Evolutionary conservation across 1,284 basidiomycete genomes (phyloP).

Genomic region (Paramarasmius palmivorus): DNA sequence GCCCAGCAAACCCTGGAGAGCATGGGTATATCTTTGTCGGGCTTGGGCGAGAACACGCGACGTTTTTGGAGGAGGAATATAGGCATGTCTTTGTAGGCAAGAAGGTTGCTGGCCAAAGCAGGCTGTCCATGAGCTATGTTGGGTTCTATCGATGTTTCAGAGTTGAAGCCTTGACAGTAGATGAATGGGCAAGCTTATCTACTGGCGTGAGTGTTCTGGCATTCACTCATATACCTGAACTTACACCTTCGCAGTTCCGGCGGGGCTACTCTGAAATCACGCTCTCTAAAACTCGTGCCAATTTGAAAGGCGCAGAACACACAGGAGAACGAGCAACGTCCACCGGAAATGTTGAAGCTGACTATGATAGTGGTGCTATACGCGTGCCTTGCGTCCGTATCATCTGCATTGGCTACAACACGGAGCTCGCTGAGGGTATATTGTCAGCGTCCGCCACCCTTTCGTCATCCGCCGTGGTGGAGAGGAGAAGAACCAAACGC

Average conservation of each 20-base stretch:
- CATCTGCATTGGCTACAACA: conserved; percentile 43
- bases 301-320: conserved; percentile 36
- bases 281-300: conserved; percentile 28
- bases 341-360: conserved; percentile 29
- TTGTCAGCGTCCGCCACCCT: no score
- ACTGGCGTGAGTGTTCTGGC: conserved; percentile 25
- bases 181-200: conserved; percentile 41
- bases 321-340: conserved; percentile 34
- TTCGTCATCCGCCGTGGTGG: no score
- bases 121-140: conserved; percentile 30
- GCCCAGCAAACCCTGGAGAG: conserved; percentile 37
- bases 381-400: conserved; percentile 47
- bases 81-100: conserved; percentile 40
- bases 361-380: conserved; percentile 42
- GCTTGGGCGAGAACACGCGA: conserved; percentile 37
- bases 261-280: not conserved
- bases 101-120: conserved; percentile 20
- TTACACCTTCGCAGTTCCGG: no score
- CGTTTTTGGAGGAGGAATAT: conserved; percentile 32
- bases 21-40: conserved; percentile 50
- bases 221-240: not conserved
- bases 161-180: conserved; percentile 31
- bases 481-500: no score
- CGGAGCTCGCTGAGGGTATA: conserved; percentile 23
- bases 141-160: conserved; percentile 39